These are phyloP conservation scores for Arxiozyma bovina DNA, from an alignment of 1,139 yeast genomes.

Conservation along the genomic window DNA sequence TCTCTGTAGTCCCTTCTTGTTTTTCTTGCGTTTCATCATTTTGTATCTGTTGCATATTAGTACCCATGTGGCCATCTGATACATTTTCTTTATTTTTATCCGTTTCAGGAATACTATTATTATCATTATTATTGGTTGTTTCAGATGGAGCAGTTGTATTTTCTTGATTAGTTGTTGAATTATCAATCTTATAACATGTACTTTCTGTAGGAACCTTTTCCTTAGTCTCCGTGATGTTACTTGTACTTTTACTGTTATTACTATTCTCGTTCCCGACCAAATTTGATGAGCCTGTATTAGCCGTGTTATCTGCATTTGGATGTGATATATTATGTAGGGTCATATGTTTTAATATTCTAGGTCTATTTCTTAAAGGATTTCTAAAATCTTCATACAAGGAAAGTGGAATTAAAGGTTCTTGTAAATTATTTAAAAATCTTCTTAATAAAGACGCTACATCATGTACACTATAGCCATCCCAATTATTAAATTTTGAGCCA, in stretches of 20 bases:
- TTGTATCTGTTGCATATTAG: not conserved
- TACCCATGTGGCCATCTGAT: not conserved
- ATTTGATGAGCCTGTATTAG: conserved; percentile 13
- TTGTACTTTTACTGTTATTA: not conserved
- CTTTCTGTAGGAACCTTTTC: too few species aligned
- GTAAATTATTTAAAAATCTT: conserved; percentile 75
- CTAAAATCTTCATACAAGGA: conserved; percentile 71
- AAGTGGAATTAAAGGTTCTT: conserved; percentile 86
- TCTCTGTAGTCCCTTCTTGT: conserved; percentile 7
- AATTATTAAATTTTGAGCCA: conserved; percentile 66
- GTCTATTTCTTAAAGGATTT: conserved; percentile 50
- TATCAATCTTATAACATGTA: not conserved
- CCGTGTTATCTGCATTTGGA: conserved; percentile 18
- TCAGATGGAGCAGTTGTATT: not conserved
- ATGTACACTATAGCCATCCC: conserved; percentile 94
- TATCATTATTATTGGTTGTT: not conserved
- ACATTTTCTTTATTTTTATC: conserved; percentile 4
- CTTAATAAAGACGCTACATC: conserved; percentile 90
- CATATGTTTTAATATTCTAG: conserved; percentile 29
- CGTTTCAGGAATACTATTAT: not conserved
- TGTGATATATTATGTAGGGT: conserved; percentile 15
- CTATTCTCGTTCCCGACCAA: not conserved
- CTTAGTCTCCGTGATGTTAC: too few species aligned
- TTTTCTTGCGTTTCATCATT: not conserved
- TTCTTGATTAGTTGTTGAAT: conserved; percentile 1